phyloP scores from a whole-genome alignment of 345 rosid species.

The Gossypium ekmanianum region DNA sequence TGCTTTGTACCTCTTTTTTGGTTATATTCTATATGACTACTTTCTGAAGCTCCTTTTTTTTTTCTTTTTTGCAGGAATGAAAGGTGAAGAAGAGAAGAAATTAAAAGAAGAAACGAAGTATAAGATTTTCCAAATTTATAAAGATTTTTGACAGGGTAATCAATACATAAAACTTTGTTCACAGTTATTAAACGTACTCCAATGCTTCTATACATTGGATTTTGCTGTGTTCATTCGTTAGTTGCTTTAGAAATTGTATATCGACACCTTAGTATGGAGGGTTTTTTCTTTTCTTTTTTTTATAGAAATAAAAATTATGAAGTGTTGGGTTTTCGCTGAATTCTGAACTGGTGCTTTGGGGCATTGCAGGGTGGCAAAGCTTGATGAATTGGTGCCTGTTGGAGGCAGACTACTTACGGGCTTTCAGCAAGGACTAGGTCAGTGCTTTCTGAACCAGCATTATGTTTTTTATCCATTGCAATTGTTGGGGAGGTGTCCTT shows the following conservation, averaged over 20 bases:
- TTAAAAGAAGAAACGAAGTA: not conserved
- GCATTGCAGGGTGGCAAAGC: constrained; percentile 5
- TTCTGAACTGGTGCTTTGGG: not conserved
- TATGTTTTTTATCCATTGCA: not conserved
- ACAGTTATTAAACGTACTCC: not conserved
- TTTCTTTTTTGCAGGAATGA: not conserved
- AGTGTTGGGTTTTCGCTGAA: not conserved
- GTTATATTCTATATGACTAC: not conserved
- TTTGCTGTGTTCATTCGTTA: not conserved
- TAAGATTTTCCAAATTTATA: not conserved
- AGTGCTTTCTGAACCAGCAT: not conserved
- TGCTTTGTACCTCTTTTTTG: not conserved
- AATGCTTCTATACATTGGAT: not conserved
- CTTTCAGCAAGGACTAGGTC: not conserved
- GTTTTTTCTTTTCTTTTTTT: not conserved
- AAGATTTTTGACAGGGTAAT: constrained; percentile 4
- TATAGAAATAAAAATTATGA: not conserved
- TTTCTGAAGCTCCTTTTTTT: not conserved
- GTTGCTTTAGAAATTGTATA: not conserved
- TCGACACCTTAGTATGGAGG: not conserved
- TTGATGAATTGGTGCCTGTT: not conserved
- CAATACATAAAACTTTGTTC: not conserved
- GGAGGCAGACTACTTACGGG: not conserved
- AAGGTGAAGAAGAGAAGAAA: not conserved
- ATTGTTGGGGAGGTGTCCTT: not conserved